A percentile compares a stretch with the other conserved stretches of the same genome.
These are phyloP conservation scores for Xylaria sp. DNA, from an alignment of 2,329 filamentous ascomycete genomes.

Conservation along the genomic window DNA sequence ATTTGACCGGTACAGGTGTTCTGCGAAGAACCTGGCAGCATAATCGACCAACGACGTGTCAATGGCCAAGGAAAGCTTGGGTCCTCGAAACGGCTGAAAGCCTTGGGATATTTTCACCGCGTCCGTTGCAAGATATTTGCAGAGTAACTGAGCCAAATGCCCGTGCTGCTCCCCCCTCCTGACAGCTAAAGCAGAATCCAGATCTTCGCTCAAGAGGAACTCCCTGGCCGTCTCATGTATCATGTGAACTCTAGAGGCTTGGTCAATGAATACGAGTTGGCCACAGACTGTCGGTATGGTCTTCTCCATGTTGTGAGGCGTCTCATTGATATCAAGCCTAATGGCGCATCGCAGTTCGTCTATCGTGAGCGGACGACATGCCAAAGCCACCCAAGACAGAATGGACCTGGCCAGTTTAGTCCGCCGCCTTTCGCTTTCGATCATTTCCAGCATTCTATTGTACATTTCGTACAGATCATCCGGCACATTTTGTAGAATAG, in stretches of 20 bases:
- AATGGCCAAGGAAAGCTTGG: constrained; percentile 20
- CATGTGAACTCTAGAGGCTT: constrained; percentile 36
- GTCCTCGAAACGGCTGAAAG: constrained; percentile 13
- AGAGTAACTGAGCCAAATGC: constrained; percentile 42
- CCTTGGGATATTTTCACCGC: constrained; percentile 23
- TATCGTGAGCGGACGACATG: constrained; percentile 34
- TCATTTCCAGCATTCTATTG: constrained; percentile 32
- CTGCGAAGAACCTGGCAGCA: constrained; percentile 35
- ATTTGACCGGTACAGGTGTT: constrained; percentile 34
- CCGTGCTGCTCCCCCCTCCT: constrained; percentile 30
- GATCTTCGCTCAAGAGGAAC: constrained; percentile 36
- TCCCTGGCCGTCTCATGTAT: constrained; percentile 42
- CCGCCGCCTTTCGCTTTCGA: constrained; percentile 32
- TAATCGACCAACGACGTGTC: constrained; percentile 34
- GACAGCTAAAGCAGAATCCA: constrained; percentile 29
- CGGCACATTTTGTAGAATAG: constrained; percentile 37
- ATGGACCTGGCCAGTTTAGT: constrained; percentile 34
- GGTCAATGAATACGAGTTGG: constrained; percentile 41
- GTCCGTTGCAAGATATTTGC: constrained; percentile 32
- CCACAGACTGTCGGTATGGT: constrained; percentile 39
- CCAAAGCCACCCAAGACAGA: constrained; percentile 34
- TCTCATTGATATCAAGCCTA: constrained; percentile 35
- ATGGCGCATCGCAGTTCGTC: constrained; percentile 35
- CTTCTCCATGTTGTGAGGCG: constrained; percentile 36
- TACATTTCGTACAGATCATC: constrained; percentile 36